Evolutionary conservation across 2,329 filamentous ascomycete genomes (phyloP).

Genomic region (Talaromyces atroroseus): DNA sequence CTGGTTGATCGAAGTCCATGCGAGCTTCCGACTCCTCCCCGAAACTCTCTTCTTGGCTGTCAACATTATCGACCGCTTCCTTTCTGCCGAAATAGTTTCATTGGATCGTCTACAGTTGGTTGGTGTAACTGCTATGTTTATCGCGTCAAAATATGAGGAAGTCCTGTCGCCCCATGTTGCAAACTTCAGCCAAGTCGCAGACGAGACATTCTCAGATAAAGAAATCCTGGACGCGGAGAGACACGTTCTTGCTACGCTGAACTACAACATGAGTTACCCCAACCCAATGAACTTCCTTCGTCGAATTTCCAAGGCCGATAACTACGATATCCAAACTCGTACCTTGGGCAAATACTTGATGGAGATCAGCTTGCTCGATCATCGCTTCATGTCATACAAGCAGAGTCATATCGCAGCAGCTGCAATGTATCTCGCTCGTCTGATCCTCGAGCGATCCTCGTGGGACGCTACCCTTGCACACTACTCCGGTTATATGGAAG

Average conservation of each 20-base stretch:
- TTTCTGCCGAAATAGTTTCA: constrained; percentile 91
- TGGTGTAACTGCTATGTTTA: constrained; percentile 98
- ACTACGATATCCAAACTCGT: constrained; percentile 96
- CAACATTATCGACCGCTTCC: constrained; percentile 97
- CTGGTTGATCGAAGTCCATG: constrained; percentile 98
- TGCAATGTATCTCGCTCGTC: constrained; percentile 88
- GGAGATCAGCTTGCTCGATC: constrained; percentile 92
- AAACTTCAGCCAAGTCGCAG: constrained; percentile 95
- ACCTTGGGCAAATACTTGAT: constrained; percentile 97
- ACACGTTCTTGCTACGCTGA: constrained; percentile 81
- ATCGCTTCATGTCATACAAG: constrained; percentile 84
- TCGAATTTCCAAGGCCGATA: constrained; percentile 97
- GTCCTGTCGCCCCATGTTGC: constrained; percentile 93
- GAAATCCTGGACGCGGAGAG: constrained; percentile 97
- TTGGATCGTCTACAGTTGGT: constrained; percentile 94
- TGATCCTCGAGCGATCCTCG: constrained; percentile 83
- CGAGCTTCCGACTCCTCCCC: constrained; percentile 87
- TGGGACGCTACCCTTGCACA: constrained; percentile 87
- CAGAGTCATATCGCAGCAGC: constrained; percentile 88
- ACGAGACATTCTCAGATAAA: constrained; percentile 89
- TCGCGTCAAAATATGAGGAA: constrained; percentile 97
- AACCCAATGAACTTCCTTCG: constrained; percentile 99
- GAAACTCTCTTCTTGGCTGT: constrained; percentile 95
- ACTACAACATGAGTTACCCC: constrained; percentile 97
- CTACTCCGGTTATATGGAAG: constrained; percentile 89